phyloP scores from a whole-genome alignment of 2,329 filamentous ascomycete genomes.

The Colletotrichum siamense region DNA sequence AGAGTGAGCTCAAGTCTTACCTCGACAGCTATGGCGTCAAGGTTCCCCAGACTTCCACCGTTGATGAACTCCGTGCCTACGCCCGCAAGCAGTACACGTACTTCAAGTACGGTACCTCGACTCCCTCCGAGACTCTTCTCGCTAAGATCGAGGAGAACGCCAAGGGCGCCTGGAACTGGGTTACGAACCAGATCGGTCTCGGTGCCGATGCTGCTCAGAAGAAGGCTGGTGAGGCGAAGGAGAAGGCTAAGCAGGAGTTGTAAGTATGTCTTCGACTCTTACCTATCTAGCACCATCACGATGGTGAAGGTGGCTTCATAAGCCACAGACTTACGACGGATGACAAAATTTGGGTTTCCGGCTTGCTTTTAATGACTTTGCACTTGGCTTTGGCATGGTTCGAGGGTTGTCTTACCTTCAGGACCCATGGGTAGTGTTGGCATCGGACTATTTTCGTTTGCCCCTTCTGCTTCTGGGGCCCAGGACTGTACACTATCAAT shows the following conservation, averaged over 20 bases:
- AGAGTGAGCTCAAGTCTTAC: conserved; percentile 77
- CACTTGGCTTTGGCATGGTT: conserved; percentile 6
- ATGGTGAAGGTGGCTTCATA: not conserved
- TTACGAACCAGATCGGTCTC: conserved; percentile 51
- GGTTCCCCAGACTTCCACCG: conserved; percentile 69
- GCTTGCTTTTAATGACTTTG: conserved; percentile 5
- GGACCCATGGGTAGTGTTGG: not conserved
- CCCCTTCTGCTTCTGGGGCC: not conserved
- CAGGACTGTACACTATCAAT: conserved; percentile 16
- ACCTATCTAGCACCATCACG: not conserved
- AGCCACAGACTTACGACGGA: conserved; percentile 16
- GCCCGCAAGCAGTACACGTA: conserved; percentile 77
- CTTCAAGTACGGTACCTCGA: conserved; percentile 77
- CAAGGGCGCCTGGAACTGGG: conserved; percentile 56
- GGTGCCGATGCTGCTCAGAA: conserved; percentile 52
- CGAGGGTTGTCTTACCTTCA: not conserved
- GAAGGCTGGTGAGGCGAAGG: conserved; percentile 45
- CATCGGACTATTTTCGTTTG: not conserved
- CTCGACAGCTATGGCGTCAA: conserved; percentile 79
- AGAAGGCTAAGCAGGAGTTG: conserved; percentile 54
- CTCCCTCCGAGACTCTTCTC: conserved; percentile 68
- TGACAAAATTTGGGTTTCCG: conserved; percentile 21
- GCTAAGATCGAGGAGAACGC: conserved; percentile 64
- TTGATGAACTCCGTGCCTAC: conserved; percentile 73
- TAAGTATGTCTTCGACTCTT: conserved; percentile 32